Percentiles rank a stretch among this genome's conserved stretches.
Evolutionary conservation across 352 stramenopile genomes (phyloP).

Genomic region (Phytophthora europaea): DNA sequence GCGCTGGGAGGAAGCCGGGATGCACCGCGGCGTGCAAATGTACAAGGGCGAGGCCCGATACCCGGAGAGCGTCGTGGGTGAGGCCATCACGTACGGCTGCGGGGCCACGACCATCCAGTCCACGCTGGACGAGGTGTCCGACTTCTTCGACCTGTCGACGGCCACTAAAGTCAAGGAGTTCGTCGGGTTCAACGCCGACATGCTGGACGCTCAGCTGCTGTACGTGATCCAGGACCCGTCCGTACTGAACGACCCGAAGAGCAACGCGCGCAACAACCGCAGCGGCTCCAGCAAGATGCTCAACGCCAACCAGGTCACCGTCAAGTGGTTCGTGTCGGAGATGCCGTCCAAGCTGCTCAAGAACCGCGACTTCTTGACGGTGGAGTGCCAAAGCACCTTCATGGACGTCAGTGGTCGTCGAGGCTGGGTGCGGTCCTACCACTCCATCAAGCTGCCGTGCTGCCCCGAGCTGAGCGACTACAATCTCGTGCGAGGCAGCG

Average conservation of each 20-base stretch:
- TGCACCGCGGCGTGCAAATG: conserved; percentile 71
- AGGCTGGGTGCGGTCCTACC: conserved; percentile 77
- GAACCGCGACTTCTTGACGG: conserved; percentile 76
- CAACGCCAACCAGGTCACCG: conserved; percentile 70
- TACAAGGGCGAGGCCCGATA: conserved; percentile 72
- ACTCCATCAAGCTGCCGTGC: conserved; percentile 75
- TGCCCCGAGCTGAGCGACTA: conserved; percentile 66
- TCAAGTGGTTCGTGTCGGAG: conserved; percentile 71
- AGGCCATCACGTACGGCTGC: conserved; percentile 68
- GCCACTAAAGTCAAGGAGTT: conserved; percentile 64
- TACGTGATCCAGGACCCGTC: conserved; percentile 60
- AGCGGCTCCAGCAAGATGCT: conserved; percentile 42
- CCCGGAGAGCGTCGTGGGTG: conserved; percentile 44
- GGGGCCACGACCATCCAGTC: conserved; percentile 68
- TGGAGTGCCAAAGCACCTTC: conserved; percentile 85
- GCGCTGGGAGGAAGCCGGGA: conserved; percentile 63
- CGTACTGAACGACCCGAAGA: conserved; percentile 40
- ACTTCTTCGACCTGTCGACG: conserved; percentile 74
- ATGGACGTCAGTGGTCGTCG: conserved; percentile 64
- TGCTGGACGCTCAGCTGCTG: conserved; percentile 68
- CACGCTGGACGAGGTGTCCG: conserved; percentile 72
- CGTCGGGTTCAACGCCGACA: conserved; percentile 49
- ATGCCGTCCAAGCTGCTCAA: conserved; percentile 71
- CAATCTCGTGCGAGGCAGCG: conserved; percentile 66
- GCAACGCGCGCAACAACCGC: conserved; percentile 22